Evolutionary conservation across 805 yeast species (phyloP), one percentile per base, ranked within the genome.

Genomic region (Tetrapisispora pingtungensis): DNA sequence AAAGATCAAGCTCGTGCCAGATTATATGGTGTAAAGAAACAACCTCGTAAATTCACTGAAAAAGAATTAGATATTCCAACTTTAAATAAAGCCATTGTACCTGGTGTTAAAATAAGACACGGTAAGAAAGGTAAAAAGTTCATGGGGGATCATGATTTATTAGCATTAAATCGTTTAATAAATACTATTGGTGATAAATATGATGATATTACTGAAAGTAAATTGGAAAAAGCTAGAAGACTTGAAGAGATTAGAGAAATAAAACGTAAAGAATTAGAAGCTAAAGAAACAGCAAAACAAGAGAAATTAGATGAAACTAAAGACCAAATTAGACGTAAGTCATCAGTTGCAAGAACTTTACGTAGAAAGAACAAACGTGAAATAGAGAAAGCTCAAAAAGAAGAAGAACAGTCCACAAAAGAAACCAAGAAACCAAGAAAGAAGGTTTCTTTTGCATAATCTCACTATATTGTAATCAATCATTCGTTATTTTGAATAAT

Each of bases 51-150:
- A 13, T 85, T 80, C 57, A 71, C 78, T 10, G 97, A 89, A 52
- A 81, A 79, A 48, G 95, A 88, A 54, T 69, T 89, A 33, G 78
- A 82, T 36, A 68, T 89, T 31, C 97, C 96, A 26, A 71, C 73
- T 22, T 71, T 90, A 57, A 90, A 90, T 62, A 81, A 76, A 51
- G 86, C 96, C 3, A 73, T 89, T 30, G 75, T 78, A 39, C 96
- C 97, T 0, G 97, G 97, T 33, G 81, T 82, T 41, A 78, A 77
- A 48, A 80, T 78, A 56, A 75, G 72, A 53, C 70, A 70, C 39
- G 97, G 97, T 39, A 90, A 90, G 67, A 89, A 89, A 61, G 93
- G 93, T 33, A 84, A 84, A 67, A 80, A 79, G 56, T 83, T 84
- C 59, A 74, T 84, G 24, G 81, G 69, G 35, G 95, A 84, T 56